phyloP scores from a whole-genome alignment of 352 stramenopile species.

The Pythium rishiriense region DNA sequence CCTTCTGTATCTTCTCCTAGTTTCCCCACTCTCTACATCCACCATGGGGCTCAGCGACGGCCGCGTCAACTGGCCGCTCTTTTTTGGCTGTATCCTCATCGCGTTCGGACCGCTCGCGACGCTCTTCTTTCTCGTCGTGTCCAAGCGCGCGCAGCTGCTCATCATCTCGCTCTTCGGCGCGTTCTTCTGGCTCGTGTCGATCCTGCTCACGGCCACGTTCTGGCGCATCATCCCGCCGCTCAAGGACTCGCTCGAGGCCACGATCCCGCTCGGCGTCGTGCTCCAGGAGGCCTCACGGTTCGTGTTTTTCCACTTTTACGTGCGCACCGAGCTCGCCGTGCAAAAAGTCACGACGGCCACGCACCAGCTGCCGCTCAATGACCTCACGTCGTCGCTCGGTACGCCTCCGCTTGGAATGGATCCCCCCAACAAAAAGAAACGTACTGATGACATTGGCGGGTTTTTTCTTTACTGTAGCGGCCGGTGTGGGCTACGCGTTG shows the following conservation, averaged over 20 bases:
- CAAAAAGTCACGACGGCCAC: constrained; percentile 73
- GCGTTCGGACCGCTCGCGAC: constrained; percentile 70
- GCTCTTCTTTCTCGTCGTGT: constrained; percentile 81
- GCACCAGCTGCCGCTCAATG: constrained; percentile 83
- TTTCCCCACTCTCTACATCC: neutral
- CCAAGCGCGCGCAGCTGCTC: constrained; percentile 80
- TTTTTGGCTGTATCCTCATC: constrained; percentile 82
- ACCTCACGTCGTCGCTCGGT: constrained; percentile 79
- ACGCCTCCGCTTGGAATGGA: neutral
- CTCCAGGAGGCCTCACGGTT: constrained; percentile 71
- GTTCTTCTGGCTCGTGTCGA: constrained; percentile 82
- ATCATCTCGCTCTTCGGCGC: constrained; percentile 79
- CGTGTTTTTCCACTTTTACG: constrained; percentile 79
- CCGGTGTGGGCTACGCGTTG: constrained; percentile 75
- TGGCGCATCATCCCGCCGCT: constrained; percentile 78
- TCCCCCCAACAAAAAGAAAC: too few species aligned
- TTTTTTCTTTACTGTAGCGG: constrained; percentile 38
- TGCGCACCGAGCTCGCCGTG: constrained; percentile 68
- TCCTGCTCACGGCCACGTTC: constrained; percentile 72
- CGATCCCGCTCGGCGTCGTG: constrained; percentile 66
- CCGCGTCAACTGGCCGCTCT: constrained; percentile 81
- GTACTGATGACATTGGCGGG: too few species aligned
- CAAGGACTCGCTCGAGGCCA: constrained; percentile 72
- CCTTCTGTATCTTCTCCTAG: constrained; percentile 9
- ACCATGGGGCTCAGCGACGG: constrained; percentile 70